Conservation (phyloP, 441 rosid species). For the Daphne laureola region DNA sequence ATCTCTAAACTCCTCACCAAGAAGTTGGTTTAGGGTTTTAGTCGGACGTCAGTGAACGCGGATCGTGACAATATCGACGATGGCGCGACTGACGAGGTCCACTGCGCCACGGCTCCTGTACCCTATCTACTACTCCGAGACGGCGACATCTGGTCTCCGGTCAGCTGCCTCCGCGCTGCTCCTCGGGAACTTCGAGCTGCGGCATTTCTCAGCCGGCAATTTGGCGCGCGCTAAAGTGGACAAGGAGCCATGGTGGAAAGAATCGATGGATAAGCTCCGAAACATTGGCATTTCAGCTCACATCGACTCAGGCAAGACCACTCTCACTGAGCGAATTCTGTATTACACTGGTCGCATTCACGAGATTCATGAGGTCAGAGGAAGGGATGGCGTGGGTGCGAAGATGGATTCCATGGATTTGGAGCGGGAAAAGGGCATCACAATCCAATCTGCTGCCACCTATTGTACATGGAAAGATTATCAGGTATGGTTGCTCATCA, state of each 20-base stretch:
- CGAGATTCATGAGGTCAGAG: conserved; percentile 96
- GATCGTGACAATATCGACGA: conserved; percentile 17
- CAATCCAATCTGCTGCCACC: conserved; percentile 96
- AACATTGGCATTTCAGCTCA: conserved; percentile 97
- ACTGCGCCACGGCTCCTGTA: conserved; percentile 50
- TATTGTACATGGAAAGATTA: conserved; percentile 91
- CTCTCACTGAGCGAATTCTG: conserved; percentile 81
- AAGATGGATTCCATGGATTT: conserved; percentile 98
- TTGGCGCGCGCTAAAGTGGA: conserved; percentile 69
- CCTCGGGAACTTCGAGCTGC: conserved; percentile 41
- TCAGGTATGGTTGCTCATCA: conserved; percentile 37
- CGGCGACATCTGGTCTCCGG: conserved; percentile 22
- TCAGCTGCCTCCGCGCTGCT: conserved; percentile 54
- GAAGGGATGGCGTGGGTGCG: conserved; percentile 93
- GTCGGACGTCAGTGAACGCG: conserved; percentile 16
- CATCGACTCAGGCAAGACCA: conserved; percentile 96
- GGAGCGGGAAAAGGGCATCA: conserved; percentile 93
- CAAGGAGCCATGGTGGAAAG: conserved; percentile 94
- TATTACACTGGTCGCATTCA: conserved; percentile 90
- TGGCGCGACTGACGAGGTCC: conserved; percentile 55
- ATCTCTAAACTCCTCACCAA: neutral
- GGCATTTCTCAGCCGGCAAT: conserved; percentile 62
- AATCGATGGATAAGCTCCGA: conserved; percentile 70
- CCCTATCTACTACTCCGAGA: conserved; percentile 23
- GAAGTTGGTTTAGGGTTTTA: conserved; percentile 23